Evolutionary conservation across 352 stramenopile genomes (phyloP), one percentile per base, ranked within the genome.

Genomic region (Achlya hypogyna): DNA sequence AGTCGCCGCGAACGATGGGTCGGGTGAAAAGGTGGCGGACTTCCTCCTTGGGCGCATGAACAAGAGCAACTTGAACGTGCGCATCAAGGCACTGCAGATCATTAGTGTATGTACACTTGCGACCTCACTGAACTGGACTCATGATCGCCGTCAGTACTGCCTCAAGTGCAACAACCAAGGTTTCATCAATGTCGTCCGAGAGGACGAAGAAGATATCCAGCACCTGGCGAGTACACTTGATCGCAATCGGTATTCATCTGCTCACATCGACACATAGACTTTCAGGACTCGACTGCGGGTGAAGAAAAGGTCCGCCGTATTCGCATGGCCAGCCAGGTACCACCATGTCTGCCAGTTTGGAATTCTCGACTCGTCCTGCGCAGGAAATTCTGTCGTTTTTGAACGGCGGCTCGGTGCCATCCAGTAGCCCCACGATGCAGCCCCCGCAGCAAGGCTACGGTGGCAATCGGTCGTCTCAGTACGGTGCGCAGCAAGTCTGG

Each of bases 301-400:
- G 84, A 94, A 47, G 85, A 94, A 65, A 87, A 87, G 63, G 89
- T 89, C 68, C 83, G 85, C 27, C 85, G 84, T n/a, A 89, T 94
- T 69, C 81, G 85, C 16, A 83, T 90, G 18, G 81, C 84, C 29
- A 76, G 79, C 18, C 83, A 93, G 75, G 81, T 89, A 51, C n/a
- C 18, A 16, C 52, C 2, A 27, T n/a, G 14, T 49, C 14, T 5
- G n/a, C 45, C 25, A 4, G 12, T 6, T 6, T 5, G 14, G 28
- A 14, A 6, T 0, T 5, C 12, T 45, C 38, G 38, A 45, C 2
- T 18, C 2, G 6, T 3, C 38, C 14, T 9, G n/a, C n/a, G 38
- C 38, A 45, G 38, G 38, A 45, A 18, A 45, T 45, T 18, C 38
- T 45, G 12, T n/a, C 38, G 38, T 45, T 45, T 18, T 45, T 45